Conservation (phyloP, 768 basidiomycete genomes). For the Boletus sp. region DNA sequence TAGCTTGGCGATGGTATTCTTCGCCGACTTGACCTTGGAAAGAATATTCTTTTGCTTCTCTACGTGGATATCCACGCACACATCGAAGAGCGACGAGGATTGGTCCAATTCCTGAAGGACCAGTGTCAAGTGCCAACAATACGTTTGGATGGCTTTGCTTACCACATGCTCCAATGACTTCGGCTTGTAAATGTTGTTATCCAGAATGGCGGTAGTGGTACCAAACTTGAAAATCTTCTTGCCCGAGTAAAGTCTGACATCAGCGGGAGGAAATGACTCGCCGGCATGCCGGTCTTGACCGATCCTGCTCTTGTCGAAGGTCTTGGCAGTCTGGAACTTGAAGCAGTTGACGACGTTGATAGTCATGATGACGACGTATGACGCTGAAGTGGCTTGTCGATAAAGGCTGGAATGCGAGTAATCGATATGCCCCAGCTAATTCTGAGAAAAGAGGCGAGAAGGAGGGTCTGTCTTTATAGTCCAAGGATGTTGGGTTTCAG, state of each 20-base stretch:
- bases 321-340: constrained; percentile 9
- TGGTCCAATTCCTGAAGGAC: background rate
- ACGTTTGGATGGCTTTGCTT: background rate
- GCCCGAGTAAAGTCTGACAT: background rate
- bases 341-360: constrained; percentile 11
- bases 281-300: background rate
- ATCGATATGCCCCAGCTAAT: constrained; percentile 1
- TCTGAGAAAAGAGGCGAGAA: background rate
- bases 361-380: constrained; percentile 11
- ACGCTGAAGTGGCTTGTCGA: constrained; percentile 2
- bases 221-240: constrained; percentile 11
- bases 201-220: background rate
- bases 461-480: constrained; percentile 9
- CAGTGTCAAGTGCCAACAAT: background rate
- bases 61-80: background rate
- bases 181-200: background rate
- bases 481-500: constrained; percentile 1
- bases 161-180: constrained; percentile 7
- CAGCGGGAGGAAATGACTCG: background rate
- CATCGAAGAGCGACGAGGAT: background rate
- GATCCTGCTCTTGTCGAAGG: constrained; percentile 3
- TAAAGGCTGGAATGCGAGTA: background rate
- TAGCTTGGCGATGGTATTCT: constrained; percentile 13
- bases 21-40: constrained; percentile 12
- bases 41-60: constrained; percentile 9